Percentiles rank a stretch among this genome's conserved stretches.
Conservation (phyloP, 2,329 filamentous ascomycete genomes). For the Fusarium goolgardi region DNA sequence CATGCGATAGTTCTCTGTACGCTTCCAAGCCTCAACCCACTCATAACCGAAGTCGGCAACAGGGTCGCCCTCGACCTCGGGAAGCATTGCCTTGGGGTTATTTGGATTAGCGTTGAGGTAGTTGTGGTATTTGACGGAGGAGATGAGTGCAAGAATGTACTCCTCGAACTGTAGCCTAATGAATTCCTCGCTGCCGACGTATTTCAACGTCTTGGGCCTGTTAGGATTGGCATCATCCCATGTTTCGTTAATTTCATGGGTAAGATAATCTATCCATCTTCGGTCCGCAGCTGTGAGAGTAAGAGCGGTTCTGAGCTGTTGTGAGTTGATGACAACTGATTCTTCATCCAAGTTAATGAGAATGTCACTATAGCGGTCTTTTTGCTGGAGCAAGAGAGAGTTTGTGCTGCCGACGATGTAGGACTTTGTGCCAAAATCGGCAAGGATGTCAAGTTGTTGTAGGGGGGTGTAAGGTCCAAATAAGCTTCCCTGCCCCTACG, state of each 20-base stretch:
- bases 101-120: constrained; percentile 76
- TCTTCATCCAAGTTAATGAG: constrained; percentile 95
- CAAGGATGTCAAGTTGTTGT: constrained; percentile 93
- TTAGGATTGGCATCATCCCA: constrained; percentile 94
- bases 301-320: constrained; percentile 80
- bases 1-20: constrained; percentile 90
- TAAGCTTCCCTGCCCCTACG: constrained; percentile 75
- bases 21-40: constrained; percentile 88
- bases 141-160: constrained; percentile 89
- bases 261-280: constrained; percentile 96
- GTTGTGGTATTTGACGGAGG: constrained; percentile 88
- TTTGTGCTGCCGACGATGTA: constrained; percentile 98
- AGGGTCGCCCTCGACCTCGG: constrained; percentile 84
- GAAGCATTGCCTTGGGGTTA: constrained; percentile 72
- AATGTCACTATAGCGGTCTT: constrained; percentile 94
- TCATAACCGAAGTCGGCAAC: constrained; percentile 84
- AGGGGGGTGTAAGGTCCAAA: constrained; percentile 97
- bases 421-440: constrained; percentile 93
- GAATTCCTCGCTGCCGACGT: constrained; percentile 95
- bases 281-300: constrained; percentile 86
- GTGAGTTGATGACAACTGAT: constrained; percentile 83
- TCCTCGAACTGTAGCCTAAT: constrained; percentile 98
- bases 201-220: constrained; percentile 93
- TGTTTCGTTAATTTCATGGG: constrained; percentile 92
- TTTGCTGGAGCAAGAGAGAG: constrained; percentile 91